phyloP scores from a whole-genome alignment of 345 rosid genomes.

The Aegle marmelos region DNA sequence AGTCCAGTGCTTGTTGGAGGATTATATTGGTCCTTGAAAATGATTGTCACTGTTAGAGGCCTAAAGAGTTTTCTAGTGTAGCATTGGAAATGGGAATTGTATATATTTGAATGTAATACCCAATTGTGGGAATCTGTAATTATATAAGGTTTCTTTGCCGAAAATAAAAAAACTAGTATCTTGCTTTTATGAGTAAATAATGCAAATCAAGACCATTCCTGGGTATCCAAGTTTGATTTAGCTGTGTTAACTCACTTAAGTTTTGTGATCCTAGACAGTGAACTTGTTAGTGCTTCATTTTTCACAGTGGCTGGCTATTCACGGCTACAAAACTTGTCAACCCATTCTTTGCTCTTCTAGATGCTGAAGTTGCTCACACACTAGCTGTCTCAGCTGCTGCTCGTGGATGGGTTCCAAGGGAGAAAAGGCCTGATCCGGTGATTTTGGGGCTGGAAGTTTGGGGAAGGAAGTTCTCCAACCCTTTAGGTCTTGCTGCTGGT shows the following conservation, averaged over 20 bases:
- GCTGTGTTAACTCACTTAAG: constrained; percentile 3
- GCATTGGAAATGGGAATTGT: neutral
- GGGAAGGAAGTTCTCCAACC: constrained; percentile 97
- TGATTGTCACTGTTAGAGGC: neutral
- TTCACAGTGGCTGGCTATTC: constrained; percentile 90
- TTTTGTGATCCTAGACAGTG: neutral
- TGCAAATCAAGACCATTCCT: neutral
- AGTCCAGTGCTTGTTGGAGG: neutral
- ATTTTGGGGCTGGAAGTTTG: constrained; percentile 85
- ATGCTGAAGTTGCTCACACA: constrained; percentile 88
- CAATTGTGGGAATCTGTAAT: neutral
- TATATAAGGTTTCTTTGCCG: neutral
- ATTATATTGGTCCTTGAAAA: neutral
- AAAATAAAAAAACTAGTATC: neutral
- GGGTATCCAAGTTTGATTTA: neutral
- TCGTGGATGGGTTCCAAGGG: constrained; percentile 97
- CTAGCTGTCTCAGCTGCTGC: constrained; percentile 93
- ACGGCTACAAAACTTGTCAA: constrained; percentile 88
- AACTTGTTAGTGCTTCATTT: constrained; percentile 19
- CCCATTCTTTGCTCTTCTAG: constrained; percentile 90
- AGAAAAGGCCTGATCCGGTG: constrained; percentile 80
- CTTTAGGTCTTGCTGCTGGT: constrained; percentile 97
- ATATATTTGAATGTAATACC: neutral
- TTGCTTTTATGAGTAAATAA: neutral
- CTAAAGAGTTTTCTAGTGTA: neutral